Conservation (phyloP, 768 basidiomycete species). For the Boletus sensibilis region DNA sequence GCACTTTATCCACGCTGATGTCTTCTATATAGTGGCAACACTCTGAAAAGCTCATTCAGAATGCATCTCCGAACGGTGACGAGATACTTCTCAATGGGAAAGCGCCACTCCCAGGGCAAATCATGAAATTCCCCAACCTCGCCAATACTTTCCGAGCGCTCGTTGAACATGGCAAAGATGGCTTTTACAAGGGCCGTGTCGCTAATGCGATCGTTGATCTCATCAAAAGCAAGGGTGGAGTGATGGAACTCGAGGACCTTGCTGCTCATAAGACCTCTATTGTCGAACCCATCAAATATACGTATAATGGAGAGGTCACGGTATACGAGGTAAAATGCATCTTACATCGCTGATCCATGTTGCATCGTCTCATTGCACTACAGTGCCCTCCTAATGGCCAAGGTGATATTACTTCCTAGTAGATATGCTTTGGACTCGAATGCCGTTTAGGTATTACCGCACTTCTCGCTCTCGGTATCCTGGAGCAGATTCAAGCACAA, state of each 20-base stretch:
- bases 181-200: slow-evolving; percentile 90
- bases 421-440: background rate
- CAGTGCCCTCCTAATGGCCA: slow-evolving; percentile 97
- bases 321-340: slow-evolving; percentile 74
- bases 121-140: slow-evolving; percentile 77
- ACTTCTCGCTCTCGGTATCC: slow-evolving; percentile 86
- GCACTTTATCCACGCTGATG: background rate
- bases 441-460: slow-evolving; percentile 71
- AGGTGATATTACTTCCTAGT: slow-evolving; percentile 43
- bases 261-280: slow-evolving; percentile 75
- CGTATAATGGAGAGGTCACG: slow-evolving; percentile 81
- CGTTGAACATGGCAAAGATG: slow-evolving; percentile 80
- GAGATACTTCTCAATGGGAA: slow-evolving; percentile 87
- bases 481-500: slow-evolving; percentile 81
- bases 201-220: slow-evolving; percentile 89
- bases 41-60: slow-evolving; percentile 66
- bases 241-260: slow-evolving; percentile 94
- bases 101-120: slow-evolving; percentile 82
- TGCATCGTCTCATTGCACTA: background rate
- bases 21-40: slow-evolving; percentile 41
- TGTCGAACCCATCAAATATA: slow-evolving; percentile 90
- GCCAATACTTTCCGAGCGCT: slow-evolving; percentile 82
- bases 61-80: slow-evolving; percentile 78
- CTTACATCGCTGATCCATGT: background rate
- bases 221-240: slow-evolving; percentile 81